Conservation (phyloP, 768 basidiomycete genomes). For the Collybiopsis confluens region DNA sequence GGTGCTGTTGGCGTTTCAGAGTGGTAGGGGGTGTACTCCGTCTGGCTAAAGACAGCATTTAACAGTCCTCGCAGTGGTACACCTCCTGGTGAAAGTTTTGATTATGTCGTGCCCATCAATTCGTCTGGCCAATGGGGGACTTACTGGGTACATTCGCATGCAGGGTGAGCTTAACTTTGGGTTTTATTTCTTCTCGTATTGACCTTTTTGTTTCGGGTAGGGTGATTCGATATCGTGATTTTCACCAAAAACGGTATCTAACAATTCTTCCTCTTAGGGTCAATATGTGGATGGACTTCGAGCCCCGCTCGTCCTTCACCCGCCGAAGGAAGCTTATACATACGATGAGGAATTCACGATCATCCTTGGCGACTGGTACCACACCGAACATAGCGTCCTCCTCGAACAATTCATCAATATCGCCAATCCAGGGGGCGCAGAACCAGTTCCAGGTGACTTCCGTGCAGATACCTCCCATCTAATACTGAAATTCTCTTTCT, state of each 20-base stretch:
- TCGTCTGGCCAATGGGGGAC: slow-evolving; percentile 72
- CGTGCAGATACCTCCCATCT: slow-evolving; percentile 12
- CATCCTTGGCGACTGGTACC: slow-evolving; percentile 90
- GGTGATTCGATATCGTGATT: slow-evolving; percentile 61
- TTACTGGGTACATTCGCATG: slow-evolving; percentile 78
- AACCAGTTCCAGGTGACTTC: slow-evolving; percentile 92
- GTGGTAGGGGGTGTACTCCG: slow-evolving; percentile 47
- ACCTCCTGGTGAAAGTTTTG: slow-evolving; percentile 64
- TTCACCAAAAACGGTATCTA: no score
- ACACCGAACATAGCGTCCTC: slow-evolving; percentile 63
- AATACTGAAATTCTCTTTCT: neutral
- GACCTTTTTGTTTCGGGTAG: slow-evolving; percentile 19
- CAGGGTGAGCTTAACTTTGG: slow-evolving; percentile 32
- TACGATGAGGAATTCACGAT: slow-evolving; percentile 94
- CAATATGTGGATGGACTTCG: slow-evolving; percentile 94
- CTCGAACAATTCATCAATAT: slow-evolving; percentile 64
- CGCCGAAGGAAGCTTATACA: slow-evolving; percentile 53
- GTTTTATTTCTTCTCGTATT: neutral
- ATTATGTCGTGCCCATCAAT: slow-evolving; percentile 72
- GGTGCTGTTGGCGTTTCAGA: slow-evolving; percentile 81
- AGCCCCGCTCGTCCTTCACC: slow-evolving; percentile 79
- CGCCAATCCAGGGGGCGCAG: slow-evolving; percentile 77
- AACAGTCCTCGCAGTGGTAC: slow-evolving; percentile 51
- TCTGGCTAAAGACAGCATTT: neutral
- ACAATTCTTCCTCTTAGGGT: slow-evolving; percentile 31